Base-by-base conservation (phyloP, 176 grass and related monocot species). In the Dactylis glomerata region DNA sequence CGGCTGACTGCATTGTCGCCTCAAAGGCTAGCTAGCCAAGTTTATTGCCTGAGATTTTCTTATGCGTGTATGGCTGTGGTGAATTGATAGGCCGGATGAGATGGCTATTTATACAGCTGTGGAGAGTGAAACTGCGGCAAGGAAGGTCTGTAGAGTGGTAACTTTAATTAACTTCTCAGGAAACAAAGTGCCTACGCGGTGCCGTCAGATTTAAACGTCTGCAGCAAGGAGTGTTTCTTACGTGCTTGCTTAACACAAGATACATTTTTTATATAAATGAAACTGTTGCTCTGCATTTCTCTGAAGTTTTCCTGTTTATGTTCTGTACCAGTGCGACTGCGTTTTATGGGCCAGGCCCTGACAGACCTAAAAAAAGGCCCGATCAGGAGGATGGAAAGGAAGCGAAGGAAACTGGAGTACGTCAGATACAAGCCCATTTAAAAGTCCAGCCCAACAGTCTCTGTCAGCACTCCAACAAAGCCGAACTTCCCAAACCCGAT, bases 101-200 rank as follows among this genome's bases (percentile, higher is more conserved):
- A 30, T 37, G 49, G 28, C 0, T 77, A 69, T 77, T 82, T 82
- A 82, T 87, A 56, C 36, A n/a, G 1, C 49, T 26, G 22, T 2
- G 3, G 28, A 44, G 59, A 22, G 79, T 87, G 62, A 69, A 77
- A 70, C 75, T 64, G 26, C 16, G 24, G 79, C 22, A 77, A 82
- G 27, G 72, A 87, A 82, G 86, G 62, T 77, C 76, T 58, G 50
- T 20, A 80, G 28, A 59, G 38, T 59, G 38, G 72, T 82, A 82
- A 82, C 16, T 66, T 69, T 70, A 69, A 26, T 82, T 38, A 77
- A 77, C 33, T 77, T 82, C 26, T 37, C 79, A 68, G 30, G 71
- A 56, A 46, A 67, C 22, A 40, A 78, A 58, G 59, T 63, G 54
- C 22, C 20, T 3, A 37, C 41, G 52, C 38, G 66, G 28, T 71